phyloP scores from a whole-genome alignment of 1,284 basidiomycete species.

The Sanguinoderma infundibulare region DNA sequence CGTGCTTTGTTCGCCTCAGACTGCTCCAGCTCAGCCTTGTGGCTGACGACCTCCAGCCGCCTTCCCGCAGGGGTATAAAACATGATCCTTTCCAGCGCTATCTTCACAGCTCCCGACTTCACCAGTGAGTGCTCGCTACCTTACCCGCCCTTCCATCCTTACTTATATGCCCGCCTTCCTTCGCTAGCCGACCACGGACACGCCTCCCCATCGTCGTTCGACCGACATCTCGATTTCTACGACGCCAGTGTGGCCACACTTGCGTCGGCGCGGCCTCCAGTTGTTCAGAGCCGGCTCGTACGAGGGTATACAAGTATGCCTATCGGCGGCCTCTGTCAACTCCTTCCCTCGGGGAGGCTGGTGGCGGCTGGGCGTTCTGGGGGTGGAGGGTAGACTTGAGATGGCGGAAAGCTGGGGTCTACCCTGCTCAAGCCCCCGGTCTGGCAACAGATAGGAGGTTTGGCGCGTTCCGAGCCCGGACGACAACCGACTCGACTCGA shows the following conservation, averaged over 20 bases:
- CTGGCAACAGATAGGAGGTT: neutral
- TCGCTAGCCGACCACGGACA: neutral
- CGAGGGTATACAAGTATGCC: constrained; percentile 6
- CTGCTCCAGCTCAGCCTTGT: too few relatives aligned
- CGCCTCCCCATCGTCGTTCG: neutral
- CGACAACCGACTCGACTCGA: neutral
- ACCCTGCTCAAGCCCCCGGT: neutral
- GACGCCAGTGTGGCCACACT: too few relatives aligned
- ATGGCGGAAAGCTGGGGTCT: neutral
- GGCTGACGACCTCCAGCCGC: neutral
- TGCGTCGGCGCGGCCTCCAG: constrained; percentile 1
- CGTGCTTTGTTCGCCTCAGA: neutral
- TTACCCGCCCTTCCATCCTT: neutral
- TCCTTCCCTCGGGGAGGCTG: neutral
- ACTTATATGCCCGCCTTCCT: neutral
- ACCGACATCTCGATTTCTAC: neutral
- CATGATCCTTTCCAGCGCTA: neutral
- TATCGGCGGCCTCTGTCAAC: neutral
- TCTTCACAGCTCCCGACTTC: neutral
- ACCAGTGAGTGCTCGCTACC: neutral
- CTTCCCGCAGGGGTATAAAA: neutral
- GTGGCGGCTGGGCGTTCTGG: neutral
- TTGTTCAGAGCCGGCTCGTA: constrained; percentile 4
- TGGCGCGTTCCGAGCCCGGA: neutral
- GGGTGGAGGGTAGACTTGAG: neutral